Percentiles rank a stretch among this genome's conserved stretches.
phyloP scores from a whole-genome alignment of 108 stramenopile species.

The Asterionellopsis glacialis region DNA sequence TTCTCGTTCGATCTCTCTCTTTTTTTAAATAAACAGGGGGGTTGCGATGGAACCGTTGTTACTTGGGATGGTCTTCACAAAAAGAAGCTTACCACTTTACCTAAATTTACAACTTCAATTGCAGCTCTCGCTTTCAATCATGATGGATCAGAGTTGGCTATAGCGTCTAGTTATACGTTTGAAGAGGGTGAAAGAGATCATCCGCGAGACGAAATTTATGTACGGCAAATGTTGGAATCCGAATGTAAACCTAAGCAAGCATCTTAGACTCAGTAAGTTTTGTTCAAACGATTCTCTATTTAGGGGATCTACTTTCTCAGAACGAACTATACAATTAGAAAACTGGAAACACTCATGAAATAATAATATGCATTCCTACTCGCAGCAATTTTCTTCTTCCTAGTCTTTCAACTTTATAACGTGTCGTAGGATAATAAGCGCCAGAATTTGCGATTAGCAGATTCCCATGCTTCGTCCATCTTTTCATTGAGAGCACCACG shows the following conservation, averaged over 20 bases:
- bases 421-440: conserved; percentile 11
- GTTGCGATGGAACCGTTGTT: conserved; percentile 88
- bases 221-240: conserved; percentile 62
- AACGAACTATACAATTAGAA: too few species aligned
- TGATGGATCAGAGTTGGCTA: conserved; percentile 81
- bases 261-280: too few species aligned
- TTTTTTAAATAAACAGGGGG: too few species aligned
- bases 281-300: too few species aligned
- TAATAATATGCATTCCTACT: too few species aligned
- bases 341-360: too few species aligned
- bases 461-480: conserved; percentile 52
- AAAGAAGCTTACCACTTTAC: conserved; percentile 73
- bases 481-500: conserved; percentile 27
- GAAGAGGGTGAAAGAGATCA: conserved; percentile 97
- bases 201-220: conserved; percentile 84
- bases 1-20: too few species aligned
- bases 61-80: conserved; percentile 89
- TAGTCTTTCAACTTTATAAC: background rate
- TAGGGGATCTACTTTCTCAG: too few species aligned
- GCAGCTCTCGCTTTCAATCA: conserved; percentile 82
- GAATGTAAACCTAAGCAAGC: conserved; percentile 45
- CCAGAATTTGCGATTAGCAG: conserved; percentile 39
- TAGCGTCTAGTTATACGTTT: conserved; percentile 93
- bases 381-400: too few species aligned
- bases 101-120: conserved; percentile 79